Evolutionary conservation across 1,284 basidiomycete genomes (phyloP), one percentile per base, ranked within the genome.

Genomic region (Fistulinella staudtii): DNA sequence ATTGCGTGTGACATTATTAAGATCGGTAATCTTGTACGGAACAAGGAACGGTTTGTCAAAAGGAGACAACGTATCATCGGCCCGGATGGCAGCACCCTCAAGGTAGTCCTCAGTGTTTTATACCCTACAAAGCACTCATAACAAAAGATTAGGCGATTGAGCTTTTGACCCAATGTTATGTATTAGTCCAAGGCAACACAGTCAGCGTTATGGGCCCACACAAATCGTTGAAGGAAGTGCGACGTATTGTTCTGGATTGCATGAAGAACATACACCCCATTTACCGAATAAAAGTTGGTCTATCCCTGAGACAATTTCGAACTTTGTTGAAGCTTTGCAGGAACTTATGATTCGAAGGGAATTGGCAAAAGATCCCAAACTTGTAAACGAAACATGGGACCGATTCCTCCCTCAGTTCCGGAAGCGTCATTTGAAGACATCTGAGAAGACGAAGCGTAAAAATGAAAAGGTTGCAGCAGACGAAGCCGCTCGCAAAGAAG

Each of bases 221-320:
- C 72, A 97, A 95, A 64, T 86, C 89, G 0, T 72, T 99, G 30
- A 99, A 98, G 65, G 94, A 98, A 65, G 95, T 99, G 4, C 79
- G 96, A 45, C 69, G 94, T 47, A 97, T 99, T 55, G 82, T 99
- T 22, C 68, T 98, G 40, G 96, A 99, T 65, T 99, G 96, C 72
- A 96, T 99, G 92, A 95, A 91, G 71, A 99, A 99, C 63, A 89
- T 99, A 41, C 96, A 99, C 62, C 96, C 96, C 3, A 99, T 99
- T 62, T 99, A 99, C 66, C 86, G 94, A 54, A 99, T 99, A 71
- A 99, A 99, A 69, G 91, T 89, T 28, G 21, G 69, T 54, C 29
- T 13, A 29, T 36, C 38, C 15, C 15, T 13, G 17, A 31, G 22
- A 33, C 25, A 36, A 20, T 22, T 36, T 50, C 46, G 27, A 18